phyloP scores from a whole-genome alignment of 352 stramenopile genomes.

The Globisporangium cystogenes region DNA sequence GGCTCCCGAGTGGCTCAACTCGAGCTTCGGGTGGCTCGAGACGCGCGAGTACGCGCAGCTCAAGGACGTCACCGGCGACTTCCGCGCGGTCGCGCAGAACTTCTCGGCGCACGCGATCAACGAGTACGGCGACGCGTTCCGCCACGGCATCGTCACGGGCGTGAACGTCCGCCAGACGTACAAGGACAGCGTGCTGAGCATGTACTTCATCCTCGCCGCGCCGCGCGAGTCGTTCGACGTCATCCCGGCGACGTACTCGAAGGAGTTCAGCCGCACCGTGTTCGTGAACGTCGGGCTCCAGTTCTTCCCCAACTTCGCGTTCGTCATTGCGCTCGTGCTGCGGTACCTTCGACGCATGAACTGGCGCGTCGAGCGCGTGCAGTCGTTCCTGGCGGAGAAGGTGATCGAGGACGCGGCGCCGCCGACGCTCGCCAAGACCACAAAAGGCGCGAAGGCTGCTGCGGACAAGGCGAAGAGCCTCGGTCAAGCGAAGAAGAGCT shows the following conservation, averaged over 20 bases:
- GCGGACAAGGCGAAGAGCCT: slow-evolving; percentile 1
- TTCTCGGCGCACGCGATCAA: slow-evolving; percentile 62
- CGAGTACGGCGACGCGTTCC: slow-evolving; percentile 65
- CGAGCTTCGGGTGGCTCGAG: slow-evolving; percentile 45
- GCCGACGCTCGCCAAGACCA: not conserved
- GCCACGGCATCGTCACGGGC: slow-evolving; percentile 47
- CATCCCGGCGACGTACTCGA: slow-evolving; percentile 55
- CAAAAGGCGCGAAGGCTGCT: not conserved
- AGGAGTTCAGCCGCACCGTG: slow-evolving; percentile 59
- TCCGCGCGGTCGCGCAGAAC: slow-evolving; percentile 51
- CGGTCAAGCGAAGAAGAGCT: slow-evolving; percentile 7
- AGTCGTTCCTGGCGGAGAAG: slow-evolving; percentile 72
- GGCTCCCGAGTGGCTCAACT: slow-evolving; percentile 60
- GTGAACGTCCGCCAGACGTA: slow-evolving; percentile 51
- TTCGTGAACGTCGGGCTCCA: slow-evolving; percentile 59
- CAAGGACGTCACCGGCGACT: slow-evolving; percentile 53
- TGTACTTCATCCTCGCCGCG: slow-evolving; percentile 80
- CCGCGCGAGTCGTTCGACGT: slow-evolving; percentile 58
- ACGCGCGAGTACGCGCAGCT: slow-evolving; percentile 70
- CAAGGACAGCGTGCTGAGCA: slow-evolving; percentile 57
- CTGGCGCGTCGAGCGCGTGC: slow-evolving; percentile 71
- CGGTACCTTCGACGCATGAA: slow-evolving; percentile 70
- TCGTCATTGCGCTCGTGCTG: slow-evolving; percentile 44
- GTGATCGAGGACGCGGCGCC: slow-evolving; percentile 16
- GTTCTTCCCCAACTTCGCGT: slow-evolving; percentile 38